These are phyloP conservation scores for Calonectria naviculata DNA, from an alignment of 2,329 filamentous ascomycete species.

Conservation along the genomic window DNA sequence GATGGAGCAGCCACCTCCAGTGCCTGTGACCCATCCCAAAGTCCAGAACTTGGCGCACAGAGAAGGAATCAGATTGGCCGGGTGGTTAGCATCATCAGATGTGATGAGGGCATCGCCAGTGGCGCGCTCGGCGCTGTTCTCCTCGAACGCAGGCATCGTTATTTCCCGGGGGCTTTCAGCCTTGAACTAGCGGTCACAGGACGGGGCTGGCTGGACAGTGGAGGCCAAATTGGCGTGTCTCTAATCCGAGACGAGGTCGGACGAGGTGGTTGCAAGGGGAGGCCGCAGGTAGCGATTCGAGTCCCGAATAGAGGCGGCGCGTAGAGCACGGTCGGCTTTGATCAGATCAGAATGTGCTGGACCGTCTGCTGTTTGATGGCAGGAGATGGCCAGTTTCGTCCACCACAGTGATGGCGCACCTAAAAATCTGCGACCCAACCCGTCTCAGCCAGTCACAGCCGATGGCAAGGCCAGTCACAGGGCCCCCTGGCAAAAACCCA, in stretches of 20 bases:
- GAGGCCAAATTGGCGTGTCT: constrained; percentile 17
- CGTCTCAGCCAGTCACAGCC: constrained; percentile 20
- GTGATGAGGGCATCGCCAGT: constrained; percentile 58
- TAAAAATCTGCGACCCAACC: constrained; percentile 16
- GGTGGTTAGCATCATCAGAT: constrained; percentile 81
- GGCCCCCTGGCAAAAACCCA: neutral
- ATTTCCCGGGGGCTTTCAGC: neutral
- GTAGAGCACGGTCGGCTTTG: constrained; percentile 9
- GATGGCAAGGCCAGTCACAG: neutral
- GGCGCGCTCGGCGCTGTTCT: constrained; percentile 27
- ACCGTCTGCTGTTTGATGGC: constrained; percentile 14
- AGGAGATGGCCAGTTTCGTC: constrained; percentile 30
- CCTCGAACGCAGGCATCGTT: constrained; percentile 28
- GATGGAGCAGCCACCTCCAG: constrained; percentile 85
- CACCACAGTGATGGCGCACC: constrained; percentile 25
- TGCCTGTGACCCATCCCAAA: constrained; percentile 93
- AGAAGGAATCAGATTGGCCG: constrained; percentile 93
- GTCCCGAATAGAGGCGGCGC: constrained; percentile 7
- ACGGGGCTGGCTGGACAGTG: constrained; percentile 17
- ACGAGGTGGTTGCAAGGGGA: constrained; percentile 21
- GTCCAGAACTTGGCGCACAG: constrained; percentile 97
- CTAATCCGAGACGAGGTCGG: constrained; percentile 19
- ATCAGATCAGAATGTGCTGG: constrained; percentile 16
- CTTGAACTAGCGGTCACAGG: constrained; percentile 8
- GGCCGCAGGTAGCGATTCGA: constrained; percentile 15